Percentiles rank a stretch among this genome's conserved stretches.
These are phyloP conservation scores for Remersonia thermophila DNA, from an alignment of 2,329 filamentous ascomycete genomes.

Conservation along the genomic window DNA sequence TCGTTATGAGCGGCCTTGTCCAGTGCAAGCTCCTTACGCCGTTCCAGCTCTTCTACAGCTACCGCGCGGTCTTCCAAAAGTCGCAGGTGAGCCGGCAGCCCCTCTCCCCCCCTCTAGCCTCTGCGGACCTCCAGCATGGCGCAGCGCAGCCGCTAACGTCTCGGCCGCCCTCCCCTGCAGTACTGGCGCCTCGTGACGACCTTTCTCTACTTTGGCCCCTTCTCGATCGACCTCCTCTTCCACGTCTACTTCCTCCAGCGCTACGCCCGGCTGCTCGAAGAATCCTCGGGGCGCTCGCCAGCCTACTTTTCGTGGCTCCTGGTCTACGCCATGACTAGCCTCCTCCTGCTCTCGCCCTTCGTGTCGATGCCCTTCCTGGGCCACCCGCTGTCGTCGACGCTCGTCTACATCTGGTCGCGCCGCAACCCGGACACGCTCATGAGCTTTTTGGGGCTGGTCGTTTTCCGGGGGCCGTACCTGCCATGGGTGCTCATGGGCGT, in stretches of 20 bases:
- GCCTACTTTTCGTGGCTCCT: constrained; percentile 94
- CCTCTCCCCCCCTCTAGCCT: no score
- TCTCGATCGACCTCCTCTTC: constrained; percentile 88
- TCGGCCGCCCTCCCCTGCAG: constrained; percentile 33
- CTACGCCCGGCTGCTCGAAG: constrained; percentile 88
- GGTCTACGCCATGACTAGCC: constrained; percentile 66
- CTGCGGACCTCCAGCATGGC: no score
- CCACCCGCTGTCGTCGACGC: constrained; percentile 79
- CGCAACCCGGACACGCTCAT: constrained; percentile 85
- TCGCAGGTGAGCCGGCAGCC: no score
- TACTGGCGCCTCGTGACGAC: constrained; percentile 96
- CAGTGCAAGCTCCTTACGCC: constrained; percentile 88
- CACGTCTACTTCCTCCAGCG: constrained; percentile 97
- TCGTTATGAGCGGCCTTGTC: constrained; percentile 76
- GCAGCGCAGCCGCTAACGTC: no score
- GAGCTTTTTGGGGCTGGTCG: constrained; percentile 76
- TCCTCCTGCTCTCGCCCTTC: constrained; percentile 72
- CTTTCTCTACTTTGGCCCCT: constrained; percentile 93
- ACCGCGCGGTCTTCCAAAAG: constrained; percentile 79
- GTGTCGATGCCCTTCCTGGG: constrained; percentile 89
- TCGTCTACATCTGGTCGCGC: constrained; percentile 97
- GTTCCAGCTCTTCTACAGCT: constrained; percentile 96
- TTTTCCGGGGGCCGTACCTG: constrained; percentile 87
- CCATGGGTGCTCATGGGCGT: constrained; percentile 95
- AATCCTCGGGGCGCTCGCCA: constrained; percentile 80